Evolutionary conservation across 805 yeast species (phyloP), one percentile per base, ranked within the genome.

Genomic region (Teunomyces stri): DNA sequence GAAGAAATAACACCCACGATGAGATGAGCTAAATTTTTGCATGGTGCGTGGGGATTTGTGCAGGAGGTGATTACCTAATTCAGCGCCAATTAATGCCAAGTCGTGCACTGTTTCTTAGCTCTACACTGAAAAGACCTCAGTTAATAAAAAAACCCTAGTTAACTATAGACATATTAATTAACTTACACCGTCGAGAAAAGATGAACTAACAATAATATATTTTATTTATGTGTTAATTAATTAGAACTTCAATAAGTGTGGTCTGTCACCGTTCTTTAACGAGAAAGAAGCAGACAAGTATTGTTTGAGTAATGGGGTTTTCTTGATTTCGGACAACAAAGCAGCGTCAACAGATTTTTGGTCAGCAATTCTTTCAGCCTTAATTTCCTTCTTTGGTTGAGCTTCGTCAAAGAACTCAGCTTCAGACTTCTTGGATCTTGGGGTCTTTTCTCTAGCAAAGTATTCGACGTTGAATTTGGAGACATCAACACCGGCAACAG

Each of bases 191-290:
- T 16, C 25, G 43, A 22, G 18, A 37, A 21, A 37, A 12, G 16
- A 37, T 37, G 20, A 37, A 37, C 40, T 37, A 37, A 37, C 40
- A 37, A 37, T 37, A 37, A 20, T 20, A 37, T 37, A 37, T 37
- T 37, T 37, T 37, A 37, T 37, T 37, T 37, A 37, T 37, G 40
- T 37, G 40, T 37, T 37, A 37, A 37, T 37, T 37, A 37, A 64
- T 86, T 90, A 92, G 79, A 94, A 92, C 82, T 88, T 89, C 86
- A 94, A 88, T 74, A 87, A 84, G 79, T 92, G 98, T 70, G 98
- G 99, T 78, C 80, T 89, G 84, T 92, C 99, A 78, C 98, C 98
- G 79, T 81, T 84, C 87, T 89, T 91, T 79, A 94, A 85, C 64
- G 97, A 87, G 91, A 92, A 92, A 61, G 96, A 80, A 65, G 97